Conservation (phyloP, 805 yeast genomes). For the Ogataea siamensis region DNA sequence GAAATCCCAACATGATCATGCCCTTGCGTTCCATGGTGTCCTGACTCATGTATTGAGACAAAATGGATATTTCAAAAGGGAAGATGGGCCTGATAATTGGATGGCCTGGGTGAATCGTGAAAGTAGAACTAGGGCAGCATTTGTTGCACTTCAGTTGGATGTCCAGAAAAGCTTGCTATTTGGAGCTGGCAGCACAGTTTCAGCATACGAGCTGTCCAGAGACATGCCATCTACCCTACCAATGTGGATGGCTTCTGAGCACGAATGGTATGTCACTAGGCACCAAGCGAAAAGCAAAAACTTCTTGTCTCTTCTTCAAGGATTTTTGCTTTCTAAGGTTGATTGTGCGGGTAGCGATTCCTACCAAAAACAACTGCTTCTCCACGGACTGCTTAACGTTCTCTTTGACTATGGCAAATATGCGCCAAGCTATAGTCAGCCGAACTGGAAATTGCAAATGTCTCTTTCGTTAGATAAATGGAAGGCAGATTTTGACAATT, state of each 20-base stretch:
- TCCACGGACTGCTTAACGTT: conserved; percentile 19
- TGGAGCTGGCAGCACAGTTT: conserved; percentile 10
- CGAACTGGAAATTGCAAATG: conserved; percentile 14
- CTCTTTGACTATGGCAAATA: conserved; percentile 13
- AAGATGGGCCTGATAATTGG: conserved; percentile 8
- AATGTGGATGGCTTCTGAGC: conserved; percentile 15
- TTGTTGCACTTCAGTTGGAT: conserved; percentile 14
- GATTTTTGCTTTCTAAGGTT: conserved; percentile 8
- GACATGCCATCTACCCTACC: conserved; percentile 12
- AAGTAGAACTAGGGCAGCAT: conserved; percentile 17
- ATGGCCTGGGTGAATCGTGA: conserved; percentile 12
- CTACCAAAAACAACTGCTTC: conserved; percentile 8
- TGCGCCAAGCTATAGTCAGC: conserved; percentile 5
- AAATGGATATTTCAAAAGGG: conserved; percentile 7
- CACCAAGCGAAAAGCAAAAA: conserved; percentile 1
- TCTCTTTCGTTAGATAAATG: conserved; percentile 14
- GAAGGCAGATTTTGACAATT: conserved; percentile 18
- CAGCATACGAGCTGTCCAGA: conserved; percentile 16
- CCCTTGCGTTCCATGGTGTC: conserved; percentile 12
- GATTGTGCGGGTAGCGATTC: conserved; percentile 3
- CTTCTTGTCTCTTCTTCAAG: conserved; percentile 8
- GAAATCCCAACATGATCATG: conserved; percentile 11
- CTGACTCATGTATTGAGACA: conserved; percentile 13
- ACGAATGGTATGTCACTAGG: conserved; percentile 4
- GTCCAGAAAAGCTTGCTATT: conserved; percentile 17